Evolutionary conservation across 306 rosid species (phyloP), one percentile per base, ranked within the genome.

Genomic region (Malus sylvestris): DNA sequence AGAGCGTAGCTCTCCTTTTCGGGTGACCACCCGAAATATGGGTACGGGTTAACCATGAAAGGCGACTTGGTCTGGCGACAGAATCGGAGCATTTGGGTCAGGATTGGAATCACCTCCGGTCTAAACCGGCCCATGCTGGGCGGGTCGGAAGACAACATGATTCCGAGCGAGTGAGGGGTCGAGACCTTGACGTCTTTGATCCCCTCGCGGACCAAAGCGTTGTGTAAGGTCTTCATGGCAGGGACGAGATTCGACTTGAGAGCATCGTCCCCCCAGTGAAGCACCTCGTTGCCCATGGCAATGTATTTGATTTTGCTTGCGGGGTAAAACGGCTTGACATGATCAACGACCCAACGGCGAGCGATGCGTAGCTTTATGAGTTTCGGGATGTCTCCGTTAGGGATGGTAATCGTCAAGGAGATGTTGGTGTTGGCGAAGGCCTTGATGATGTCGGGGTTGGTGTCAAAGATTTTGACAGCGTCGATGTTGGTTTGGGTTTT

Each of bases 11-110:
- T 86, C 1, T 79, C 80, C 74, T 73, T 66, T 0, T 88, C 78
- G 0, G 92, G 93, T 4, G 89, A 84, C 90, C 81, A 92, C 2
- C 83, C 92, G 73, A 95, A 95, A 57, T 92, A 95, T 0, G 99
- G 97, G 40, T 95, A 95, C 0, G 99, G 97, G 76, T 95, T 95
- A 1, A 90, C 96, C 97, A 95, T 95, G 8, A 95, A 89, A 0
- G 99, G 99, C 0, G 88, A 30, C 13, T 53, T 85, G 9, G 97
- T 92, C 53, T 90, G 89, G 6, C 70, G 72, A 6, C 86, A 76
- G 59, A 84, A 92, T 71, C 72, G 72, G 30, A 95, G 85, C 96
- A 92, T 85, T 12, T 96, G 93, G 0, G 77, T 80, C 20, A 95
- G 55, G 1, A 90, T 38, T 12, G 76, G 81, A 38, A 78, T 72